These are phyloP conservation scores for Didymella pomorum DNA, from an alignment of 2,329 filamentous ascomycete genomes.

Conservation along the genomic window DNA sequence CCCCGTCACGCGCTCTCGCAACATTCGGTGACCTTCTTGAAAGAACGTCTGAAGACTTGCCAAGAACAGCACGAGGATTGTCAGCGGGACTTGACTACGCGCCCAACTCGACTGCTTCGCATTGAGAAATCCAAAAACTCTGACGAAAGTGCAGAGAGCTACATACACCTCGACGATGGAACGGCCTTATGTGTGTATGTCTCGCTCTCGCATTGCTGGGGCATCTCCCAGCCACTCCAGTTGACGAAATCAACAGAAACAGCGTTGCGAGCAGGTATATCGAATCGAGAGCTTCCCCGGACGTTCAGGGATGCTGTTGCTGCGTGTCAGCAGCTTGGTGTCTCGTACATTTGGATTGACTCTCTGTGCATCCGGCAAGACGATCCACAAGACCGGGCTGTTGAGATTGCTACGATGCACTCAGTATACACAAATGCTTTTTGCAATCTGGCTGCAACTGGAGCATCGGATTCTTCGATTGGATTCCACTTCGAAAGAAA, in stretches of 20 bases:
- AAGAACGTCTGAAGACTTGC: background rate
- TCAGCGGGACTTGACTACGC: background rate
- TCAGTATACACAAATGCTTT: background rate
- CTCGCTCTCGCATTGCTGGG: background rate
- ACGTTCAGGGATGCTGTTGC: background rate
- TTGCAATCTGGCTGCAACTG: background rate
- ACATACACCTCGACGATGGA: too few species aligned
- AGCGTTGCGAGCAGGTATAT: background rate
- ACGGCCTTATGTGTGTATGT: background rate
- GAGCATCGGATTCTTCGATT: background rate
- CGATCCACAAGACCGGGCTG: background rate
- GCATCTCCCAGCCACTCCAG: background rate
- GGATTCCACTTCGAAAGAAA: background rate
- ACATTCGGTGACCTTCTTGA: too few species aligned
- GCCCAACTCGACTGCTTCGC: too few species aligned
- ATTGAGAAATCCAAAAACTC: too few species aligned
- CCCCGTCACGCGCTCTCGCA: background rate
- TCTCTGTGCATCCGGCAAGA: background rate
- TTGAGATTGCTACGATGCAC: background rate
- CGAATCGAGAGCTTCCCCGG: background rate
- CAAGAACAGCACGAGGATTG: background rate
- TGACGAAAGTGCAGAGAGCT: too few species aligned
- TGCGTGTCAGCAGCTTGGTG: background rate
- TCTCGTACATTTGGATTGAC: background rate
- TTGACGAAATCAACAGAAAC: background rate